Conservation (phyloP, 2,329 filamentous ascomycete species). For the Colletotrichum trifolii region DNA sequence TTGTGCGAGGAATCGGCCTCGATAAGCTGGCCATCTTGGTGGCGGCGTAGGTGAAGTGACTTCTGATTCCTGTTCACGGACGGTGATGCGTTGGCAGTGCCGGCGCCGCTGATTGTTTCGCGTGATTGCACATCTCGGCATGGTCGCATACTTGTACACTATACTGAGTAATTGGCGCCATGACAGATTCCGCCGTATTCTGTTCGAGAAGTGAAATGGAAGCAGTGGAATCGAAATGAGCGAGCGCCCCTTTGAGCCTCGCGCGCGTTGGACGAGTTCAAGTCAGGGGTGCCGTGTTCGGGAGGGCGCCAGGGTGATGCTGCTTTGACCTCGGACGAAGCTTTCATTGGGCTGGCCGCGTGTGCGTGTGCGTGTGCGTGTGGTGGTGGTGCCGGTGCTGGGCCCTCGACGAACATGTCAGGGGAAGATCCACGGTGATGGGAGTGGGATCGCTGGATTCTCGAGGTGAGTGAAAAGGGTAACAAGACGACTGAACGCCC, state of each 20-base stretch:
- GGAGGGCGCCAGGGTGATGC: slow-evolving; percentile 7
- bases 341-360: slow-evolving; percentile 5
- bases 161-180: too few relatives aligned
- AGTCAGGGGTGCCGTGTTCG: slow-evolving; percentile 1
- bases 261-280: neutral
- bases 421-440: too few relatives aligned
- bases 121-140: neutral
- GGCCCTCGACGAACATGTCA: too few relatives aligned
- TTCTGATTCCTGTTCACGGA: too few relatives aligned
- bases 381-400: too few relatives aligned
- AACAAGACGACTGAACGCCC: slow-evolving; percentile 22
- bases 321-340: slow-evolving; percentile 9
- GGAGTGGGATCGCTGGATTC: neutral
- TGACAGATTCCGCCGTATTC: too few relatives aligned
- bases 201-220: neutral
- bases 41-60: neutral
- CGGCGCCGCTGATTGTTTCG: too few relatives aligned
- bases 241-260: neutral
- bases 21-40: slow-evolving; percentile 5
- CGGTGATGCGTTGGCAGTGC: too few relatives aligned
- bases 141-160: too few relatives aligned
- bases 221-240: neutral
- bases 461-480: slow-evolving; percentile 5
- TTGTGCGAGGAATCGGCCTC: too few relatives aligned
- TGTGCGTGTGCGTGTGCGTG: too few relatives aligned